Evolutionary conservation across 2,329 filamentous ascomycete species (phyloP).

Genomic region (Xenoacremonium recifei): DNA sequence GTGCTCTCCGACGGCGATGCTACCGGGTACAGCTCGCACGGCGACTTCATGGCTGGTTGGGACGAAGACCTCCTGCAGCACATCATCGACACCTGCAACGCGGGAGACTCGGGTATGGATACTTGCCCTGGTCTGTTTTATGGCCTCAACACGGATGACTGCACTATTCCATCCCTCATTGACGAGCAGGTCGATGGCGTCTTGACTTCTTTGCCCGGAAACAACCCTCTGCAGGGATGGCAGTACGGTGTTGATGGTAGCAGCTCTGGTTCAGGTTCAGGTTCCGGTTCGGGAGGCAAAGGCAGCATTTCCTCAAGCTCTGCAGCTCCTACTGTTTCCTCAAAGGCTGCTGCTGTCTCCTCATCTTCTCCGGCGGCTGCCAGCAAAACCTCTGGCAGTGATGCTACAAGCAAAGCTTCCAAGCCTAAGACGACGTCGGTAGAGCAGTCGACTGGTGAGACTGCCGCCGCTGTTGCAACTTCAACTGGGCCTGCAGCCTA

Average conservation of each 20-base stretch:
- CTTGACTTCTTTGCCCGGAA: constrained; percentile 51
- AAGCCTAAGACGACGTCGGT: neutral
- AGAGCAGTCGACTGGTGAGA: neutral
- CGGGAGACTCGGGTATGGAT: constrained; percentile 58
- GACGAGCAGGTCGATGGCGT: constrained; percentile 44
- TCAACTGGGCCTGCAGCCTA: constrained; percentile 4
- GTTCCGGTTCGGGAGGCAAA: constrained; percentile 8
- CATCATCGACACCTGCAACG: constrained; percentile 66
- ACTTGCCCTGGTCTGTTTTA: constrained; percentile 58
- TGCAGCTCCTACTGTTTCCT: constrained; percentile 5
- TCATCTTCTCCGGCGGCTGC: constrained; percentile 4
- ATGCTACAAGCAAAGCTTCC: neutral
- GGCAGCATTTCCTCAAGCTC: constrained; percentile 1
- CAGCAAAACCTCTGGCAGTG: constrained; percentile 5
- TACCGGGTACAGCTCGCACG: constrained; percentile 69
- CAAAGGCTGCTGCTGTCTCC: constrained; percentile 4
- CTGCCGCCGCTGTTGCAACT: constrained; percentile 5
- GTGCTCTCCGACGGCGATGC: constrained; percentile 68
- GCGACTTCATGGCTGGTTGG: constrained; percentile 74
- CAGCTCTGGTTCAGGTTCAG: constrained; percentile 5
- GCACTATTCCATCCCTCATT: constrained; percentile 48
- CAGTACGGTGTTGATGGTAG: constrained; percentile 35
- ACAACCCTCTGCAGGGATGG: constrained; percentile 55
- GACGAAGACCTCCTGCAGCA: constrained; percentile 62
- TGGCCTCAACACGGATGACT: constrained; percentile 50